phyloP scores from a whole-genome alignment of 2,329 filamentous ascomycete species.

The Diaporthe humulicola region DNA sequence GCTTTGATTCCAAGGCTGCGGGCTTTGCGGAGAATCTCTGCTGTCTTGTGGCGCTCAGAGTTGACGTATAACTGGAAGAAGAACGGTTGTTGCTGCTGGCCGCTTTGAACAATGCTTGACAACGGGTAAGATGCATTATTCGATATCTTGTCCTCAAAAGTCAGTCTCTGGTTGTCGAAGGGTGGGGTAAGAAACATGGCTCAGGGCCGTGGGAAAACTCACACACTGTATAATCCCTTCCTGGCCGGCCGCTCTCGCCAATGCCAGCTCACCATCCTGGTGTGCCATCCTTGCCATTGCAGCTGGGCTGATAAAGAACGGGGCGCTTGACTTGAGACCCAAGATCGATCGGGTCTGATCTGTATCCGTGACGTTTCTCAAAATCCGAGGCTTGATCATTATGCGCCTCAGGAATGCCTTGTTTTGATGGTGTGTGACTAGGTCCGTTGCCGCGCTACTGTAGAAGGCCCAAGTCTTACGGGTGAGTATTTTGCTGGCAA shows the following conservation, averaged over 20 bases:
- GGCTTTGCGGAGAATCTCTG: slow-evolving; percentile 56
- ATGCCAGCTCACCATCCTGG: slow-evolving; percentile 64
- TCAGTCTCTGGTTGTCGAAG: not conserved
- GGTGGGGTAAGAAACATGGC: not conserved
- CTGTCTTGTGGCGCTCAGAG: slow-evolving; percentile 61
- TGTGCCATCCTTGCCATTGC: slow-evolving; percentile 64
- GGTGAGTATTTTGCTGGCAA: slow-evolving; percentile 59
- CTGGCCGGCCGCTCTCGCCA: slow-evolving; percentile 61
- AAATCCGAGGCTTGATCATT: slow-evolving; percentile 64
- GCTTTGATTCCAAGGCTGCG: slow-evolving; percentile 62
- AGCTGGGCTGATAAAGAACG: slow-evolving; percentile 64
- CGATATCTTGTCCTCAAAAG: slow-evolving; percentile 52
- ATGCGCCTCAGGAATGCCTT: slow-evolving; percentile 62
- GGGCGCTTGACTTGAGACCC: slow-evolving; percentile 55
- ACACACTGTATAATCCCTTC: slow-evolving; percentile 64
- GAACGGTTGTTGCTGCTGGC: slow-evolving; percentile 55
- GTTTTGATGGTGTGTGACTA: slow-evolving; percentile 63
- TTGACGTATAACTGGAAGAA: slow-evolving; percentile 71
- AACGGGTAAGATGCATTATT: slow-evolving; percentile 65
- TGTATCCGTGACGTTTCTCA: slow-evolving; percentile 60
- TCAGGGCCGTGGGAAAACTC: slow-evolving; percentile 37
- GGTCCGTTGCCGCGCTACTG: slow-evolving; percentile 65
- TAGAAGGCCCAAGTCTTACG: slow-evolving; percentile 69
- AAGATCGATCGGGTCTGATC: slow-evolving; percentile 56
- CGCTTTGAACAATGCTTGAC: slow-evolving; percentile 55